Evolutionary conservation across 1,139 yeast species (phyloP).

Genomic region (Hansenula lynferdii): DNA sequence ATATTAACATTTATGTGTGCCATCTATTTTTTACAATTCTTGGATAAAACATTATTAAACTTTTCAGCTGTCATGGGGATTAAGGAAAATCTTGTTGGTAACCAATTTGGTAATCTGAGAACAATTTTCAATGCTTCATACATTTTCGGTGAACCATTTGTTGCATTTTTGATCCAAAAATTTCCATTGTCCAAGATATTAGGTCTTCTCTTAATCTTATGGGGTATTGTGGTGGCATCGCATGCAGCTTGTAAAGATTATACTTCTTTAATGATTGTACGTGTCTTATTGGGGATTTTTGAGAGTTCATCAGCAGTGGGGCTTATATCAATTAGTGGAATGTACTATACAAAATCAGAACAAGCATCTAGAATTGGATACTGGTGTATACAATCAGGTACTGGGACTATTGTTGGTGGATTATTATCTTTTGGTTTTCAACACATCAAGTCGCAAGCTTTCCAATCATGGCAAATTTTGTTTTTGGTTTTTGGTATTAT

Average conservation of each 20-base stretch:
- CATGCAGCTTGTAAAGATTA: constrained; percentile 46
- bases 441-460: constrained; percentile 14
- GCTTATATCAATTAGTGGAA: constrained; percentile 49
- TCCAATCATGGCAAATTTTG: constrained; percentile 36
- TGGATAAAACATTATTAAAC: constrained; percentile 40
- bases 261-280: constrained; percentile 43
- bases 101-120: constrained; percentile 23
- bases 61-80: constrained; percentile 52
- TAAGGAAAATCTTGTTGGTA: constrained; percentile 29
- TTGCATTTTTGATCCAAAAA: constrained; percentile 38
- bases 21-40: constrained; percentile 39
- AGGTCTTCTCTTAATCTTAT: constrained; percentile 33
- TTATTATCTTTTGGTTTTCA: constrained; percentile 46
- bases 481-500: constrained; percentile 38
- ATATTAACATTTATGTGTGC: no score
- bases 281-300: constrained; percentile 49
- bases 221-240: constrained; percentile 48
- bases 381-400: constrained; percentile 46
- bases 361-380: constrained; percentile 49
- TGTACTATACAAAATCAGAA: constrained; percentile 49
- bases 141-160: constrained; percentile 20
- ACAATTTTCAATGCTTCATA: constrained; percentile 21
- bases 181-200: constrained; percentile 52
- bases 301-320: constrained; percentile 59
- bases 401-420: constrained; percentile 52